Percentiles rank a stretch among this genome's conserved stretches.
phyloP scores from a whole-genome alignment of 495 filamentous ascomycete species.

The Talaromyces liani region DNA sequence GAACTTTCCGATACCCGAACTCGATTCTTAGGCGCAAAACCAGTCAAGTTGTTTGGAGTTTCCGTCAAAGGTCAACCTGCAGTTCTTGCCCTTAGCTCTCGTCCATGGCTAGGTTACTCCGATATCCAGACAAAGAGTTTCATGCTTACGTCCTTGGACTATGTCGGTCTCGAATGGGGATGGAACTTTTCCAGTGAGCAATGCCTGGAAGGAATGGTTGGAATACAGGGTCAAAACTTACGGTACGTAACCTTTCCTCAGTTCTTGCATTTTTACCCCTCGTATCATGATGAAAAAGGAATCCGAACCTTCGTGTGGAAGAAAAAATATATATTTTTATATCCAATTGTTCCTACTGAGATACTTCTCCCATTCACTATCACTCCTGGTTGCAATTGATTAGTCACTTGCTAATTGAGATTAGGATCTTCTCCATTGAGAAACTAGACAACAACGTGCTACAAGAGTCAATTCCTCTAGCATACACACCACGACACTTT shows the following conservation, averaged over 20 bases:
- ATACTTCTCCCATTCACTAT: constrained; percentile 13
- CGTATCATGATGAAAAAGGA: constrained; percentile 62
- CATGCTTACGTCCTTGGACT: constrained; percentile 85
- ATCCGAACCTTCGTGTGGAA: constrained; percentile 47
- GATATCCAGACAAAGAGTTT: constrained; percentile 76
- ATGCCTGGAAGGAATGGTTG: constrained; percentile 90
- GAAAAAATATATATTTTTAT: constrained; percentile 33
- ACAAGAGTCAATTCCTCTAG: constrained; percentile 80
- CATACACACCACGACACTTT: constrained; percentile 83
- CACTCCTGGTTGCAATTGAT: constrained; percentile 8
- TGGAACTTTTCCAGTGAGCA: constrained; percentile 95
- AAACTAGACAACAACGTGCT: constrained; percentile 79
- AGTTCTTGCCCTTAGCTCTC: constrained; percentile 83
- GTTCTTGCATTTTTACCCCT: constrained; percentile 9
- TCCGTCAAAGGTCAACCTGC: constrained; percentile 76
- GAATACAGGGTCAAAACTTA: constrained; percentile 83
- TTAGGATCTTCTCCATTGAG: constrained; percentile 84
- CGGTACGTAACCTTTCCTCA: constrained; percentile 48
- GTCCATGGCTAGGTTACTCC: constrained; percentile 89
- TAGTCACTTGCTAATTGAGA: constrained; percentile 6
- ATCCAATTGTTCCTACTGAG: constrained; percentile 77
- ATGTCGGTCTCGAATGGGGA: constrained; percentile 81
- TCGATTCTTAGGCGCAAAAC: constrained; percentile 84
- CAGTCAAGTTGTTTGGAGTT: constrained; percentile 79
- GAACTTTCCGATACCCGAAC: constrained; percentile 91